A percentile compares a stretch with the other conserved stretches of the same genome.
Conservation (phyloP, 129 eudicot genomes). For the Tagetes erecta region DNA sequence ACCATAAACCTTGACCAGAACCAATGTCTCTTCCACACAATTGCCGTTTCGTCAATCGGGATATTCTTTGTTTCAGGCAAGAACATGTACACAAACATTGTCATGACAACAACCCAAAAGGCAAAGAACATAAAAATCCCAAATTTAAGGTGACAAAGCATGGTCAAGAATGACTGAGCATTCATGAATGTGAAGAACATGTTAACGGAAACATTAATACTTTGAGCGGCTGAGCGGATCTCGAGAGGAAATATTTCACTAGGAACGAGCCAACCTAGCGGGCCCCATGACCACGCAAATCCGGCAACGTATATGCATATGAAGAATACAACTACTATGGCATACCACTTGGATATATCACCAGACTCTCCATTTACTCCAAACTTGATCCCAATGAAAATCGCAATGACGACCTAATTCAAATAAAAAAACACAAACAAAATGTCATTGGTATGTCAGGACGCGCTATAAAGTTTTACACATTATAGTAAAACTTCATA, state of each 20-base stretch:
- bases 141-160: slow-evolving; percentile 86
- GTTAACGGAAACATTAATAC: slow-evolving; percentile 84
- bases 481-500: not conserved
- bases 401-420: slow-evolving; percentile 59
- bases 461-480: not conserved
- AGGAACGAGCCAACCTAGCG: slow-evolving; percentile 86
- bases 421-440: not conserved
- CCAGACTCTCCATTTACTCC: slow-evolving; percentile 59
- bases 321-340: slow-evolving; percentile 69
- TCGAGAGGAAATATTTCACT: slow-evolving; percentile 88
- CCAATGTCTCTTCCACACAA: slow-evolving; percentile 83
- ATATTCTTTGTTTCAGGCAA: slow-evolving; percentile 88
- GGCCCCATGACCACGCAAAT: slow-evolving; percentile 99
- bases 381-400: slow-evolving; percentile 61
- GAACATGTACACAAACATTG: slow-evolving; percentile 60
- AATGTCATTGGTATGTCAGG: not conserved
- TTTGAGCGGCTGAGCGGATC: slow-evolving; percentile 84
- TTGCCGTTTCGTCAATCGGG: slow-evolving; percentile 83
- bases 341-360: slow-evolving; percentile 69
- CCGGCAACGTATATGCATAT: slow-evolving; percentile 78
- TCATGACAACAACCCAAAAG: slow-evolving; percentile 59
- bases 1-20: slow-evolving; percentile 66
- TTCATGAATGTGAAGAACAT: slow-evolving; percentile 77
- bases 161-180: slow-evolving; percentile 62
- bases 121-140: slow-evolving; percentile 81